Evolutionary conservation across 1,284 basidiomycete genomes (phyloP).

Genomic region (Trametes hirsuta): DNA sequence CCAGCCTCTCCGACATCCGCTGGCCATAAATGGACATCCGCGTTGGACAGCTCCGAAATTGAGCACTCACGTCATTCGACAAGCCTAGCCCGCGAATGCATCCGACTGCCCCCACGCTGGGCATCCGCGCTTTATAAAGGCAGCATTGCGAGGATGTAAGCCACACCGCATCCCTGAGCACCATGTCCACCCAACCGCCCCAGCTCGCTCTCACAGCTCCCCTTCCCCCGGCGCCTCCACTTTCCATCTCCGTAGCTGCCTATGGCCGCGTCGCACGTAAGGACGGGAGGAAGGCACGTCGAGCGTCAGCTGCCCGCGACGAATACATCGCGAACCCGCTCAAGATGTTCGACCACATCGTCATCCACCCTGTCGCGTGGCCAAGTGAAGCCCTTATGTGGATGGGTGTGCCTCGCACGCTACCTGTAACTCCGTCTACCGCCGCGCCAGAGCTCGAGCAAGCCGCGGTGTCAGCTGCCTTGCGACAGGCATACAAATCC

Average conservation of each 20-base stretch:
- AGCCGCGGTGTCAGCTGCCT: not conserved
- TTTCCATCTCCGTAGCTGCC: not conserved
- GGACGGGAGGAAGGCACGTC: not conserved
- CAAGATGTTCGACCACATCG: slow-evolving; percentile 14
- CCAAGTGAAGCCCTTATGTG: slow-evolving; percentile 8
- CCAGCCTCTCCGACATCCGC: no score
- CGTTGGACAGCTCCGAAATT: not conserved
- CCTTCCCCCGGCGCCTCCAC: not conserved
- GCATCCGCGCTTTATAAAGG: not conserved
- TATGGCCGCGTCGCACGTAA: not conserved
- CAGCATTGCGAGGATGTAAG: not conserved
- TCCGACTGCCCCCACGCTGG: slow-evolving; percentile 3
- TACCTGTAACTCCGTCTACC: not conserved
- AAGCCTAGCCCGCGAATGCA: not conserved
- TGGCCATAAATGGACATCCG: not conserved
- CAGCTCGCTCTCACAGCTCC: not conserved
- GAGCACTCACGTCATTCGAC: not conserved
- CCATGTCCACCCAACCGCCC: slow-evolving; percentile 7
- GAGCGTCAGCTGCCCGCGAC: not conserved
- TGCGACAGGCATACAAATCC: not conserved
- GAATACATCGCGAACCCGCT: slow-evolving; percentile 3
- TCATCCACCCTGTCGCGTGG: slow-evolving; percentile 12
- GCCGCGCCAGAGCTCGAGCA: not conserved
- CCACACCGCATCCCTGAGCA: not conserved
- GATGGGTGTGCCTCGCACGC: slow-evolving; percentile 9